These are phyloP conservation scores for Cryphonectria radicalis DNA, from an alignment of 2,329 filamentous ascomycete species.

Conservation along the genomic window DNA sequence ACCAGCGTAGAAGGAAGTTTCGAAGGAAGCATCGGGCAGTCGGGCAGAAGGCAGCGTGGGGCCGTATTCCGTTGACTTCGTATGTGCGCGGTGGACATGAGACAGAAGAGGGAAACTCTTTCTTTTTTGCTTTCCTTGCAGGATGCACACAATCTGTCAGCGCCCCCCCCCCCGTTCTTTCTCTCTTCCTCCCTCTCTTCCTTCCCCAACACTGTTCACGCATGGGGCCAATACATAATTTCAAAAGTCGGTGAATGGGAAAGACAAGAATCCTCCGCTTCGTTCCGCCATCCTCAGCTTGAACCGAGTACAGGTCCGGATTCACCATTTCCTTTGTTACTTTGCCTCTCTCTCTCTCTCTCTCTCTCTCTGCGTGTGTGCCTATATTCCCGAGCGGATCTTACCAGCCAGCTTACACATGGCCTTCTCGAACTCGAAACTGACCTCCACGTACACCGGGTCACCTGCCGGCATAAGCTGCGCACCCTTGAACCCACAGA, in stretches of 20 bases:
- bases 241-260: slow-evolving; percentile 9
- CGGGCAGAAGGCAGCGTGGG: not conserved
- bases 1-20: not conserved
- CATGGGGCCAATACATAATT: not conserved
- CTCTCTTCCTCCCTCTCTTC: not conserved
- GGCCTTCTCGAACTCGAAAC: slow-evolving; percentile 23
- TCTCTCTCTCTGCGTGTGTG: not conserved
- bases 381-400: not conserved
- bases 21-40: not conserved
- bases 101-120: not conserved
- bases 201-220: not conserved
- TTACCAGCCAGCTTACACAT: slow-evolving; percentile 22
- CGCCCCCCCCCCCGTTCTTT: not conserved
- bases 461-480: slow-evolving; percentile 23
- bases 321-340: not conserved
- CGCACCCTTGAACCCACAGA: slow-evolving; percentile 43
- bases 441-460: slow-evolving; percentile 20
- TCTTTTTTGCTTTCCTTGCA: not conserved
- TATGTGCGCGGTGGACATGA: not conserved
- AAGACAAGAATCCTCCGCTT: not conserved
- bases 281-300: not conserved
- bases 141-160: slow-evolving; percentile 4
- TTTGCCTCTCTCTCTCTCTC: not conserved
- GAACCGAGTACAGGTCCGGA: not conserved
- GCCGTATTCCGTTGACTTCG: not conserved